These are phyloP conservation scores for Durio zibethinus DNA, from an alignment of 345 rosid species.

Conservation along the genomic window DNA sequence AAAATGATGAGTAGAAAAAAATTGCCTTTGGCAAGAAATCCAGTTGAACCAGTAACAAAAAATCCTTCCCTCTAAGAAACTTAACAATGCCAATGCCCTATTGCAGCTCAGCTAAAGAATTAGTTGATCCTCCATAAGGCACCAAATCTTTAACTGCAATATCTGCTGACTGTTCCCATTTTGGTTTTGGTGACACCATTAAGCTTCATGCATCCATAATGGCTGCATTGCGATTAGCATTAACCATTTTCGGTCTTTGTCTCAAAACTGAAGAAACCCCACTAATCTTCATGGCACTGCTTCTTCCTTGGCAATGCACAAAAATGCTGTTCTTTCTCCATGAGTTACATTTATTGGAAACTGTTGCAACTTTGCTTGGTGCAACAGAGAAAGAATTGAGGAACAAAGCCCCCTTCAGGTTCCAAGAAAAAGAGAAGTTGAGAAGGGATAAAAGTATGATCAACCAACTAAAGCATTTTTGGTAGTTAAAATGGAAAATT, in stretches of 20 bases:
- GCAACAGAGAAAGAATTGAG: slow-evolving; percentile 45
- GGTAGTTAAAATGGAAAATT: slow-evolving; percentile 38
- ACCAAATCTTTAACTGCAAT: slow-evolving; percentile 51
- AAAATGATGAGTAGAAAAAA: background rate
- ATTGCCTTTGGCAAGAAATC: slow-evolving; percentile 60
- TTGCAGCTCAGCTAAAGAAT: slow-evolving; percentile 48
- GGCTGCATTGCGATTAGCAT: slow-evolving; percentile 36
- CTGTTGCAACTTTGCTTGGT: slow-evolving; percentile 25
- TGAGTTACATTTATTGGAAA: slow-evolving; percentile 21
- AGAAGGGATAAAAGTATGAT: slow-evolving; percentile 23
- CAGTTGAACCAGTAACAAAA: slow-evolving; percentile 90
- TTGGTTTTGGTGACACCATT: slow-evolving; percentile 58
- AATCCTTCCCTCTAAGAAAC: slow-evolving; percentile 65
- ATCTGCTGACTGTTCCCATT: slow-evolving; percentile 48
- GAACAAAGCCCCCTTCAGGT: slow-evolving; percentile 71
- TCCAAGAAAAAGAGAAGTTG: slow-evolving; percentile 33
- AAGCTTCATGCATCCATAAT: slow-evolving; percentile 55
- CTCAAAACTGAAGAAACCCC: slow-evolving; percentile 49
- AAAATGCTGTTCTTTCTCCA: slow-evolving; percentile 31
- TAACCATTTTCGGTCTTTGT: slow-evolving; percentile 41
- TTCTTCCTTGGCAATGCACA: slow-evolving; percentile 55
- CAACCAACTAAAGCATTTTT: slow-evolving; percentile 22
- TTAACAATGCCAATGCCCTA: slow-evolving; percentile 88
- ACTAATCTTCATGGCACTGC: slow-evolving; percentile 34
- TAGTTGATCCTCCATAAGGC: slow-evolving; percentile 42